These are phyloP conservation scores for Monosporascus sp. DNA, from an alignment of 2,329 filamentous ascomycete species.

Conservation along the genomic window DNA sequence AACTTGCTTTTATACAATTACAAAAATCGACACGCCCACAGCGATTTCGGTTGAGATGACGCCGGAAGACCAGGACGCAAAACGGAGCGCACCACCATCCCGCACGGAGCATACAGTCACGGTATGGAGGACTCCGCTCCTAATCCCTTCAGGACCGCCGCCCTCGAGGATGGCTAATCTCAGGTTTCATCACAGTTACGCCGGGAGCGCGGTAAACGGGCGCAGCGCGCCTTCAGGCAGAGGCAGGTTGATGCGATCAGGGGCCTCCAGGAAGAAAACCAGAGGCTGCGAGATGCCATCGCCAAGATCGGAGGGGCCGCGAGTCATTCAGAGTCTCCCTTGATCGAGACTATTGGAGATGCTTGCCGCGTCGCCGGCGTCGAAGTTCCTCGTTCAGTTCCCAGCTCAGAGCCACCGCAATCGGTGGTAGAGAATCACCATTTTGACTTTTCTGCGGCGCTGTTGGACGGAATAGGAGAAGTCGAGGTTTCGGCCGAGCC, in stretches of 20 bases:
- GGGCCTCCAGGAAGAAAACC: constrained; percentile 9
- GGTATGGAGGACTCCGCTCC: neutral
- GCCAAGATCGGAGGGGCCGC: constrained; percentile 5
- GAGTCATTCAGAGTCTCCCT: neutral
- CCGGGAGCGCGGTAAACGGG: constrained; percentile 12
- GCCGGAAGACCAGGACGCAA: too few relatives aligned
- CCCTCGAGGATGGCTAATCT: neutral
- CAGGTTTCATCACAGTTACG: constrained; percentile 6
- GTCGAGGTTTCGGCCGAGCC: too few relatives aligned
- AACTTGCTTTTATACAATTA: too few relatives aligned
- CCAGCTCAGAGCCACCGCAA: too few relatives aligned
- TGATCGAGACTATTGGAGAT: constrained; percentile 5
- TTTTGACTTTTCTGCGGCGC: too few relatives aligned
- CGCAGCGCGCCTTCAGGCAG: constrained; percentile 14
- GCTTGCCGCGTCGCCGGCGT: constrained; percentile 1
- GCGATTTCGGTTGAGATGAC: too few relatives aligned
- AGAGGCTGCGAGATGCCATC: constrained; percentile 9
- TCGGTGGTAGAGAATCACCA: too few relatives aligned
- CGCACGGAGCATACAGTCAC: too few relatives aligned
- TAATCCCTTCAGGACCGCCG: neutral
- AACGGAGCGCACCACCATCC: too few relatives aligned
- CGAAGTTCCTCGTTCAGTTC: too few relatives aligned
- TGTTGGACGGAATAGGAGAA: too few relatives aligned
- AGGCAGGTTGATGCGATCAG: constrained; percentile 14
- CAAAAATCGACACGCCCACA: too few relatives aligned